phyloP scores from a whole-genome alignment of 768 basidiomycete species.

The Agrocybe pediades region DNA sequence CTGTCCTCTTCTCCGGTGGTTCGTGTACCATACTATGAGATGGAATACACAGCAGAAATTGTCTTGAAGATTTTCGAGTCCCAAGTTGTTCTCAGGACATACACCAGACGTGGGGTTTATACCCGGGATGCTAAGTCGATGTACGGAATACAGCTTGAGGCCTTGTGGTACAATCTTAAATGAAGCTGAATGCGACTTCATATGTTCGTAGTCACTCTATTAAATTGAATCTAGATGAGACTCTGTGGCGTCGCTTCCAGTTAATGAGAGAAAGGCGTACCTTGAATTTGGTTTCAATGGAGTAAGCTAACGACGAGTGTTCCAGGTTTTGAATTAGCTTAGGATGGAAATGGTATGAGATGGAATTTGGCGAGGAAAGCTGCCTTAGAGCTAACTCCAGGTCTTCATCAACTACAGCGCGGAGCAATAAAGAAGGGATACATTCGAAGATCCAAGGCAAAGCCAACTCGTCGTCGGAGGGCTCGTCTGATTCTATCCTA shows the following conservation, averaged over 20 bases:
- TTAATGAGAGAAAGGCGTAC: background rate
- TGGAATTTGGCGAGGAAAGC: background rate
- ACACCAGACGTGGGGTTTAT: background rate
- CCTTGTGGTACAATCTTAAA: constrained; percentile 7
- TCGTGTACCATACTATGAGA: background rate
- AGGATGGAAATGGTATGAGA: background rate
- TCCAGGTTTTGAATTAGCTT: background rate
- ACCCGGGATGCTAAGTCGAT: background rate
- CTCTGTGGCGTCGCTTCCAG: background rate
- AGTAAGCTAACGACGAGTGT: constrained; percentile 3
- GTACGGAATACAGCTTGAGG: background rate
- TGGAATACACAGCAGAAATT: background rate
- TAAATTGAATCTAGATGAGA: background rate
- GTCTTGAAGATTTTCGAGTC: background rate
- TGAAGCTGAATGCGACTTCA: background rate
- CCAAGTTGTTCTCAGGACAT: background rate
- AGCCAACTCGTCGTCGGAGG: background rate
- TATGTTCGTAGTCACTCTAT: background rate
- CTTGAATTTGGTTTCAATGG: background rate
- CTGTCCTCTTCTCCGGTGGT: background rate
- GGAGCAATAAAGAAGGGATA: constrained; percentile 4
- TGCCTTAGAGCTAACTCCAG: background rate
- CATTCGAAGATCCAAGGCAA: constrained; percentile 11
- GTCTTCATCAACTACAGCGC: background rate
- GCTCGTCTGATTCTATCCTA: background rate